phyloP scores from a whole-genome alignment of 306 rosid species.

The Quillaja saponaria region DNA sequence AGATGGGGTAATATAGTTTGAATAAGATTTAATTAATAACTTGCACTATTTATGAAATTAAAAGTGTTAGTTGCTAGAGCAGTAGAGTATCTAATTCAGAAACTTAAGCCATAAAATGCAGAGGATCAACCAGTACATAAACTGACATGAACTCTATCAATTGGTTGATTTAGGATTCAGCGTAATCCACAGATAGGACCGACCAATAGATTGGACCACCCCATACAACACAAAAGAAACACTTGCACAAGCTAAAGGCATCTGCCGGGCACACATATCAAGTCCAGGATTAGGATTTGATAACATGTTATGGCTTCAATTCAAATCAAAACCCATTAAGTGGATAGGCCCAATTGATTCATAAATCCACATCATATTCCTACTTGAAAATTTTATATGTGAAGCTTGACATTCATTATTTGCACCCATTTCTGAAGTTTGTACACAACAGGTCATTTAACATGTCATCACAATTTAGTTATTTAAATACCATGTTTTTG shows the following conservation, averaged over 20 bases:
- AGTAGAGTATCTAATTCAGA: constrained; percentile 15
- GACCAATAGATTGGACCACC: background rate
- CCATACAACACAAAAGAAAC: constrained; percentile 9
- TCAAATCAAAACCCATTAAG: too few species aligned
- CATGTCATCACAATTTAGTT: background rate
- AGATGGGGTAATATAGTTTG: background rate
- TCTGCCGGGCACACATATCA: constrained; percentile 11
- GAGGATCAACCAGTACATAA: background rate
- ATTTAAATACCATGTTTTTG: too few species aligned
- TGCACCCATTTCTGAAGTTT: background rate
- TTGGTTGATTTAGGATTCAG: background rate
- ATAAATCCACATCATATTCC: background rate
- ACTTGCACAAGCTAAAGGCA: constrained; percentile 13
- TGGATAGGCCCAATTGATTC: background rate
- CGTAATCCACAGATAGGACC: background rate
- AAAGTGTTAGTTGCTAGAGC: too few species aligned
- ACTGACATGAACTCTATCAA: background rate
- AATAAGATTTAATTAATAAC: too few species aligned
- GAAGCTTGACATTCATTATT: background rate
- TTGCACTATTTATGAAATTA: too few species aligned
- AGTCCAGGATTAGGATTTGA: constrained; percentile 2
- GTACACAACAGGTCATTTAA: background rate
- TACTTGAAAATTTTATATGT: background rate
- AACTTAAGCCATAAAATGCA: constrained; percentile 1
- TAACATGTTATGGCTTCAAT: background rate